phyloP scores from a whole-genome alignment of 495 filamentous ascomycete species.

The Penicillium waksmanii region DNA sequence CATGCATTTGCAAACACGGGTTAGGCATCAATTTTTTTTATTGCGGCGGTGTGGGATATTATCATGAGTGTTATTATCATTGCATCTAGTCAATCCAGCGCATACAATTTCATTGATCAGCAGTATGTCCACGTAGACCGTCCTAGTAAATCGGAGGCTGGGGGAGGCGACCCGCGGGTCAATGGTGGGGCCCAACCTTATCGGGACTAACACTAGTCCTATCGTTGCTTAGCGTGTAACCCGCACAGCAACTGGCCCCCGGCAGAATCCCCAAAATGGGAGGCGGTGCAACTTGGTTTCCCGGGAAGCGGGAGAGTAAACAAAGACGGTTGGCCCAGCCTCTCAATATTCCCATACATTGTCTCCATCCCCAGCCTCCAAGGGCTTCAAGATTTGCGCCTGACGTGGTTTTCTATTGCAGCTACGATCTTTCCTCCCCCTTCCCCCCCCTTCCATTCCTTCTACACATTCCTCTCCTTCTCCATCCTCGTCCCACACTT shows the following conservation, averaged over 20 bases:
- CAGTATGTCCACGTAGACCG: neutral
- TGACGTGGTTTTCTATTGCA: conserved; percentile 35
- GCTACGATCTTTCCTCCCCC: conserved; percentile 38
- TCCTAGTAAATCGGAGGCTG: conserved; percentile 22
- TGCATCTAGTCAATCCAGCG: conserved; percentile 2
- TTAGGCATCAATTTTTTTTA: neutral
- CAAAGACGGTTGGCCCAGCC: conserved; percentile 54
- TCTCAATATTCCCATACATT: conserved; percentile 38
- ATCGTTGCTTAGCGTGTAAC: conserved; percentile 18
- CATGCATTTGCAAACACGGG: neutral
- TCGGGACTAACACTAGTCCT: conserved; percentile 23
- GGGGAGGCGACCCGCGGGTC: conserved; percentile 19
- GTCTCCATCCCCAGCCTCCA: conserved; percentile 43
- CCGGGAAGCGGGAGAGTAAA: conserved; percentile 47
- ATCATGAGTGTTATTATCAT: conserved; percentile 1
- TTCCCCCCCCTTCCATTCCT: conserved; percentile 34
- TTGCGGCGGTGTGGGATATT: neutral
- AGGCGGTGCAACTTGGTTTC: conserved; percentile 44
- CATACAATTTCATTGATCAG: conserved; percentile 4
- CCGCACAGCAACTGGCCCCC: neutral
- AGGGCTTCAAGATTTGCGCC: conserved; percentile 29
- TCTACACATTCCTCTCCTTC: conserved; percentile 36
- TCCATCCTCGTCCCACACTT: conserved; percentile 16
- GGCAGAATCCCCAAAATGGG: conserved; percentile 23
- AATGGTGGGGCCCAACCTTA: conserved; percentile 25